Base-by-base conservation (phyloP, 2,329 filamentous ascomycete genomes). In the Venturiaceae sp. region DNA sequence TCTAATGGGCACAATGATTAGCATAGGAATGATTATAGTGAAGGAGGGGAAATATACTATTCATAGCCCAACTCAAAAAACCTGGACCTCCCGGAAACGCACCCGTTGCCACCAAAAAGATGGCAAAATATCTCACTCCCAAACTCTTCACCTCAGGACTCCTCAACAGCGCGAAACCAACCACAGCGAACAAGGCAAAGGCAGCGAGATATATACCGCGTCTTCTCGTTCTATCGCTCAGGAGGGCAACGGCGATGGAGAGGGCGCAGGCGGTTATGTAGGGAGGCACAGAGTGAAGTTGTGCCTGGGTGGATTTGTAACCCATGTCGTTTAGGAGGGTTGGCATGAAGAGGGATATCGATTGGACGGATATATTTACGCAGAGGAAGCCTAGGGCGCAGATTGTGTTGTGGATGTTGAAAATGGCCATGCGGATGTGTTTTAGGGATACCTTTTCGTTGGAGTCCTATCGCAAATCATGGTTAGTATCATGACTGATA, bases 341-440 rank as follows among this genome's bases (percentile, higher is more conserved):
- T 0, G 71, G 71, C 69, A 72, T 67, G 62, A 72, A 73, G 0
- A 73, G 63, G 1, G 70, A 69, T 34, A 72, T 71, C 28, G 70
- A 69, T 59, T 83, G 80, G 2, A 84, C 80, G 1, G 80, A 83
- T 64, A 84, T 78, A 68, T 84, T 83, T 71, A 82, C 80, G 64
- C 77, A 72, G 70, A 83, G 81, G 72, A 83, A 83, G 6, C 80
- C 80, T 5, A 77, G 65, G 1, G 79, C 80, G 65, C 80, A 83
- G 41, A 82, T 78, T 65, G 80, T 80, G 70, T 82, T 83, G 69
- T 82, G 82, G 65, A 84, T 75, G 69, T 80, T 81, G 55, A 77
- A 63, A 19, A 83, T 65, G 3, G 80, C 78, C 32, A 73, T 69
- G 69, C 76, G 79, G 47, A 83, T 64, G 62, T 84, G 77, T n/a